These are phyloP conservation scores for Solanum chmielewskii DNA, from an alignment of 257 asterid species.

Conservation along the genomic window DNA sequence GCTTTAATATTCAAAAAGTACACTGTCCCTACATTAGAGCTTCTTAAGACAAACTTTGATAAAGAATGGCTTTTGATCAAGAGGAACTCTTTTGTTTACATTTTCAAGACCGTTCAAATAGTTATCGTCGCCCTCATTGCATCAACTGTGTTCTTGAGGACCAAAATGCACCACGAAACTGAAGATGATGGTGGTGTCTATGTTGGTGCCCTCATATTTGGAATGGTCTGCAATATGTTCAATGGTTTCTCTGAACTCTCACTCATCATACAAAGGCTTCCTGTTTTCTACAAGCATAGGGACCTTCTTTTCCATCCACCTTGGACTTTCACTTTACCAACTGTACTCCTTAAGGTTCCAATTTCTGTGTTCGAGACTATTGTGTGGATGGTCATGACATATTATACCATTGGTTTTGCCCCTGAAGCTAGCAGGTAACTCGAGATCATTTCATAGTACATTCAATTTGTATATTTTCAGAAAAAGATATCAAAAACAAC, in stretches of 20 bases:
- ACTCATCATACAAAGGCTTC: constrained; percentile 56
- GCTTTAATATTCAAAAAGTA: constrained; percentile 41
- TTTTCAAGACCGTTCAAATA: constrained; percentile 60
- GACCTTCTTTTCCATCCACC: constrained; percentile 65
- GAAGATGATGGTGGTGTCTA: constrained; percentile 38
- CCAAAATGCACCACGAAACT: constrained; percentile 19
- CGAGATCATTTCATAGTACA: background rate
- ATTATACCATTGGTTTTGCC: constrained; percentile 59
- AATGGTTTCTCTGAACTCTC: constrained; percentile 59
- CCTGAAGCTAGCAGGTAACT: constrained; percentile 64
- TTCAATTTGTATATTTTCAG: background rate
- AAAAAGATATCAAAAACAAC: background rate
- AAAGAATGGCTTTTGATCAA: constrained; percentile 67
- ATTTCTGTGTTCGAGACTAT: constrained; percentile 46
- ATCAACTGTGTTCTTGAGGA: constrained; percentile 62
- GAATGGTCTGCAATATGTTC: constrained; percentile 45
- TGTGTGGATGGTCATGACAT: constrained; percentile 43
- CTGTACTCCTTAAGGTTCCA: constrained; percentile 48
- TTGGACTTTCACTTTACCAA: constrained; percentile 58
- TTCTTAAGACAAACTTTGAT: constrained; percentile 45
- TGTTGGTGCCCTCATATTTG: constrained; percentile 51
- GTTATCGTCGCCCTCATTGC: constrained; percentile 42
- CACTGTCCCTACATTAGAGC: constrained; percentile 35
- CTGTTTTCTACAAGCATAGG: constrained; percentile 60
- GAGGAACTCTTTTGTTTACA: constrained; percentile 52